phyloP scores from a whole-genome alignment of 345 rosid genomes.

The Sisymbrium irio region DNA sequence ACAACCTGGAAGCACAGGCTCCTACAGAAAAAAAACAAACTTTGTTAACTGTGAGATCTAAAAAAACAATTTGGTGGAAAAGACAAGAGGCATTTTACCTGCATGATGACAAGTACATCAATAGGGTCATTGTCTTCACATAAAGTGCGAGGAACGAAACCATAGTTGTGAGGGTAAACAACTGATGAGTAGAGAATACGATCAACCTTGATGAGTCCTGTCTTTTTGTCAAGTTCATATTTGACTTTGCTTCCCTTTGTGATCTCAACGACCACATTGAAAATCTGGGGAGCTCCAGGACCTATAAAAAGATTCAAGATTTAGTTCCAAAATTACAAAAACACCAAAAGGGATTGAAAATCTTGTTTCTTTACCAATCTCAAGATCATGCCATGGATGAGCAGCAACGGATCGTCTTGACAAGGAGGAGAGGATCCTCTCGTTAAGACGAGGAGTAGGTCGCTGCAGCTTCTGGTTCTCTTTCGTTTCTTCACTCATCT shows the following conservation, averaged over 20 bases:
- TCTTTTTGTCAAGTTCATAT: conserved; percentile 96
- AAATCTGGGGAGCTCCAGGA: conserved; percentile 80
- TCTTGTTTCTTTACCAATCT: conserved; percentile 56
- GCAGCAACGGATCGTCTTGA: conserved; percentile 97
- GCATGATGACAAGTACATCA: conserved; percentile 94
- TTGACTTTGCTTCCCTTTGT: conserved; percentile 97
- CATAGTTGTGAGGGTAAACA: conserved; percentile 99
- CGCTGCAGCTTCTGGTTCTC: conserved; percentile 32
- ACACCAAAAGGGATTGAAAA: background rate
- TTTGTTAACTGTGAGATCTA: background rate
- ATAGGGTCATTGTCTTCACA: conserved; percentile 98
- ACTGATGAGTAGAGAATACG: conserved; percentile 84
- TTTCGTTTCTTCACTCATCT: conserved; percentile 48
- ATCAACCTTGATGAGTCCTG: conserved; percentile 95
- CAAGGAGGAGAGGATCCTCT: conserved; percentile 93
- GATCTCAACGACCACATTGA: conserved; percentile 88
- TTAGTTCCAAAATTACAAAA: background rate
- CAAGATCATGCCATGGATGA: conserved; percentile 99
- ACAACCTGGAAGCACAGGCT: conserved; percentile 96
- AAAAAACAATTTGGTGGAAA: background rate
- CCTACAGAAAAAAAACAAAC: conserved; percentile 38
- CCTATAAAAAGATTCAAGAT: conserved; percentile 44
- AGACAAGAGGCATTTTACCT: conserved; percentile 47
- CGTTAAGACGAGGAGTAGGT: conserved; percentile 61
- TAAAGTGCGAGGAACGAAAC: conserved; percentile 87